phyloP scores from a whole-genome alignment of 2,329 filamentous ascomycete genomes.

The Penicillium sp. region DNA sequence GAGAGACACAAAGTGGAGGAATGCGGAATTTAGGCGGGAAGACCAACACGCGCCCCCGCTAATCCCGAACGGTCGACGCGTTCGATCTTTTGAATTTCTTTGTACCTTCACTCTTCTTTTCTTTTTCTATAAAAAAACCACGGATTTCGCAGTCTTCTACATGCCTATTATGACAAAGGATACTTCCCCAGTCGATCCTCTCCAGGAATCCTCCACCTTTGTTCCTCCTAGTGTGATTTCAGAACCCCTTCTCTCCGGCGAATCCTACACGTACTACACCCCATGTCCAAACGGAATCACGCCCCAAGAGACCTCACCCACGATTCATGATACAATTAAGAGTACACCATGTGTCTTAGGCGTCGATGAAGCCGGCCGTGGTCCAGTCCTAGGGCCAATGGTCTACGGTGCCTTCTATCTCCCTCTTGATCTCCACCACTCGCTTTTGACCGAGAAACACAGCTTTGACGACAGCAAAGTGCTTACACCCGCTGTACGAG shows the following conservation, averaged over 20 bases:
- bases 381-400: constrained; percentile 82
- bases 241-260: constrained; percentile 58
- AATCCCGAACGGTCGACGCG: constrained; percentile 39
- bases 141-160: not conserved
- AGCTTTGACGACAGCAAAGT: constrained; percentile 96
- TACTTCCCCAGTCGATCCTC: constrained; percentile 19
- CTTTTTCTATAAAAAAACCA: not conserved
- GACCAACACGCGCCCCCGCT: constrained; percentile 30
- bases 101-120: constrained; percentile 1
- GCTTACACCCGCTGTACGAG: constrained; percentile 75
- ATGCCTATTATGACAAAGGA: constrained; percentile 34
- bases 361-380: constrained; percentile 90
- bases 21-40: constrained; percentile 23
- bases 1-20: constrained; percentile 13
- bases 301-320: constrained; percentile 34
- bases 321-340: constrained; percentile 34
- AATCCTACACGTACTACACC: constrained; percentile 71
- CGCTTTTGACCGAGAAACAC: constrained; percentile 73
- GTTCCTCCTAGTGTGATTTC: constrained; percentile 68
- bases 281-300: constrained; percentile 63
- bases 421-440: constrained; percentile 61
- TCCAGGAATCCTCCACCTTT: constrained; percentile 47
- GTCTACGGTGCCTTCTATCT: constrained; percentile 71
- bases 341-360: constrained; percentile 71
- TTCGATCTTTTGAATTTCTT: constrained; percentile 11